Conservation (phyloP, 768 basidiomycete species). For the Antrodiella citrinella region DNA sequence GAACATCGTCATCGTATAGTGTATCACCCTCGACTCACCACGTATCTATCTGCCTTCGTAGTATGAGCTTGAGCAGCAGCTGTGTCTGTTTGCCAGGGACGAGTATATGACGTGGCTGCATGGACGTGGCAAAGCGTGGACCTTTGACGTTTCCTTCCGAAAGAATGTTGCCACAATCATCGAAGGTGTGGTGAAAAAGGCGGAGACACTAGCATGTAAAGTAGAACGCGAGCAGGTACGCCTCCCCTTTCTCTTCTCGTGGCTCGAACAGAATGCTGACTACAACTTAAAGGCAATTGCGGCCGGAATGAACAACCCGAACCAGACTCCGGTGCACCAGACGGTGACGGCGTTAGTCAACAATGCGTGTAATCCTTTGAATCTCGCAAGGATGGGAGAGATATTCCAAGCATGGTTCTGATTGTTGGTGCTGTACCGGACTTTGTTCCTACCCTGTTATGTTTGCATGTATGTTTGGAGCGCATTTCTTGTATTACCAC, state of each 20-base stretch:
- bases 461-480: not conserved
- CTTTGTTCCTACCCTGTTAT: not conserved
- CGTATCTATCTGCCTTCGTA: too few relatives aligned
- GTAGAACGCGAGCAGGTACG: slow-evolving; percentile 73
- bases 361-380: slow-evolving; percentile 77
- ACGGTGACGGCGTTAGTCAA: slow-evolving; percentile 79
- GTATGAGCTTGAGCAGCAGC: slow-evolving; percentile 89
- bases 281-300: slow-evolving; percentile 22
- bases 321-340: slow-evolving; percentile 56
- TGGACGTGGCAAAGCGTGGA: slow-evolving; percentile 44
- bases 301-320: slow-evolving; percentile 12
- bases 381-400: slow-evolving; percentile 81
- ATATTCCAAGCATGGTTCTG: slow-evolving; percentile 19
- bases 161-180: slow-evolving; percentile 46
- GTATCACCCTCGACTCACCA: not conserved
- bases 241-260: too few relatives aligned
- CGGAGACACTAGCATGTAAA: slow-evolving; percentile 82
- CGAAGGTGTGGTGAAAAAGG: slow-evolving; percentile 70
- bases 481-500: not conserved
- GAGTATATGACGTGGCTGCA: slow-evolving; percentile 79
- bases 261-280: too few relatives aligned
- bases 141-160: slow-evolving; percentile 50
- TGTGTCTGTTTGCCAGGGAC: slow-evolving; percentile 88
- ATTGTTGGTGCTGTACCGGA: slow-evolving; percentile 1
- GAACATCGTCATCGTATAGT: too few relatives aligned